These are phyloP conservation scores for Urtica urens DNA, from an alignment of 306 rosid genomes.

Conservation along the genomic window DNA sequence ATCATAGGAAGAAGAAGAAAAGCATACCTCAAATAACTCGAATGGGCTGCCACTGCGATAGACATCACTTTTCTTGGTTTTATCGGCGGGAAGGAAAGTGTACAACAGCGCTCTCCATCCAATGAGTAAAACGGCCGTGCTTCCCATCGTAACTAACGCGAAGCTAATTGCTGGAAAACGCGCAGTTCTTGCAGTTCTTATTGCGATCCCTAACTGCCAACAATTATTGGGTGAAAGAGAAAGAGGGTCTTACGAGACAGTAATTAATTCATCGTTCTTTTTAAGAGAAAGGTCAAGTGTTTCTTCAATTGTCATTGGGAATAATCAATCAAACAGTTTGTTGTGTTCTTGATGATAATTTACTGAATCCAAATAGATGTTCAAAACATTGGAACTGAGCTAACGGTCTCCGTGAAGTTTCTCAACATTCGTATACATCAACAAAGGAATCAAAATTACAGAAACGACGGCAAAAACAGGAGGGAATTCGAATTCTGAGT, in stretches of 20 bases:
- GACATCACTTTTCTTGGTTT: conserved; percentile 53
- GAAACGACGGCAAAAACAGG: too few species aligned
- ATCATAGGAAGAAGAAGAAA: not conserved
- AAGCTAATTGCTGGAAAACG: conserved; percentile 56
- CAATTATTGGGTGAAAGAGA: conserved; percentile 1
- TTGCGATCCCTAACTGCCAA: conserved; percentile 65
- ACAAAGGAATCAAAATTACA: too few species aligned
- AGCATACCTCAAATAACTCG: conserved; percentile 81
- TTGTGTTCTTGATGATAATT: too few species aligned
- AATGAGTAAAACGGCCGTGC: conserved; percentile 76
- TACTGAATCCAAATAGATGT: too few species aligned
- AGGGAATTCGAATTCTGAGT: too few species aligned
- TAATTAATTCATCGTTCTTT: too few species aligned
- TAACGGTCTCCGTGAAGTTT: too few species aligned
- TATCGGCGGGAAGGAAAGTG: conserved; percentile 37
- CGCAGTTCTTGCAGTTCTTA: conserved; percentile 46
- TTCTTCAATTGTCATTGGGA: too few species aligned
- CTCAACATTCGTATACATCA: too few species aligned
- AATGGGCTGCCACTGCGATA: conserved; percentile 85
- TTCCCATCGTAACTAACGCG: conserved; percentile 60
- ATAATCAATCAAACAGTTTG: too few species aligned
- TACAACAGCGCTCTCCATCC: conserved; percentile 62
- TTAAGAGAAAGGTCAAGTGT: too few species aligned
- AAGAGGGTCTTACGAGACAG: not conserved
- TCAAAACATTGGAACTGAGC: too few species aligned